Percentiles rank a stretch among this genome's conserved stretches.
phyloP scores from a whole-genome alignment of 768 basidiomycete species.

The Mycena amicta region DNA sequence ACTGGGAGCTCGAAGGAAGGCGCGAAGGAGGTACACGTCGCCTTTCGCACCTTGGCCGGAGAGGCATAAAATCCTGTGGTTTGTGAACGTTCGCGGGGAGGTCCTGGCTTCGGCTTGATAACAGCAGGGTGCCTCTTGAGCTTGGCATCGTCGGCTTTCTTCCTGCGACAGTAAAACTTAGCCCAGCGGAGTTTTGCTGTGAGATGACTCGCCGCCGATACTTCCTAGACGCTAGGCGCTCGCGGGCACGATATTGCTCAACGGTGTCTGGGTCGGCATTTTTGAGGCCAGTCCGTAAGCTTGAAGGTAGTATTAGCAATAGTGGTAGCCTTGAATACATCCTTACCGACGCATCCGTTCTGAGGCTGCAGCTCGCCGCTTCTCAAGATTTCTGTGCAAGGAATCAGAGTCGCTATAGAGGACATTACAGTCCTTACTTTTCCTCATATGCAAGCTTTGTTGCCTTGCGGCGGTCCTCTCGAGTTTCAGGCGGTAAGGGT shows the following conservation, averaged over 20 bases:
- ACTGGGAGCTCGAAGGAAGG: not conserved
- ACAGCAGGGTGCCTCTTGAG: not conserved
- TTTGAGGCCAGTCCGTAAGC: not conserved
- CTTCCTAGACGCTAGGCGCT: not conserved
- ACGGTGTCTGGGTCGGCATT: not conserved
- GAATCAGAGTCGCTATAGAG: not conserved
- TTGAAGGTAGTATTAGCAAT: not conserved
- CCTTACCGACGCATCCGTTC: not conserved
- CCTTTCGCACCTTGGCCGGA: not conserved
- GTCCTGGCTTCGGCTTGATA: not conserved
- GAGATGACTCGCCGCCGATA: not conserved
- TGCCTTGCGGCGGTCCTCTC: not conserved
- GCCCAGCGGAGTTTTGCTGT: not conserved
- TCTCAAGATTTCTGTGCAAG: not conserved
- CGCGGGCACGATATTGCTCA: not conserved
- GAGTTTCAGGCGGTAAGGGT: not conserved
- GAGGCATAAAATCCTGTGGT: not conserved
- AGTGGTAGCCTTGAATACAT: not conserved
- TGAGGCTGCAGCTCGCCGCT: not conserved
- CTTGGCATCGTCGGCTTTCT: not conserved
- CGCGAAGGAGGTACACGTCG: not conserved
- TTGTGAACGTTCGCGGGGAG: not conserved
- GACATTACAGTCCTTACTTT: not conserved
- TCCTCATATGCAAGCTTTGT: not conserved
- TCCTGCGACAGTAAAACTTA: not conserved